Conservation (phyloP, 108 stramenopile genomes). For the Schizochytrium sp. region DNA sequence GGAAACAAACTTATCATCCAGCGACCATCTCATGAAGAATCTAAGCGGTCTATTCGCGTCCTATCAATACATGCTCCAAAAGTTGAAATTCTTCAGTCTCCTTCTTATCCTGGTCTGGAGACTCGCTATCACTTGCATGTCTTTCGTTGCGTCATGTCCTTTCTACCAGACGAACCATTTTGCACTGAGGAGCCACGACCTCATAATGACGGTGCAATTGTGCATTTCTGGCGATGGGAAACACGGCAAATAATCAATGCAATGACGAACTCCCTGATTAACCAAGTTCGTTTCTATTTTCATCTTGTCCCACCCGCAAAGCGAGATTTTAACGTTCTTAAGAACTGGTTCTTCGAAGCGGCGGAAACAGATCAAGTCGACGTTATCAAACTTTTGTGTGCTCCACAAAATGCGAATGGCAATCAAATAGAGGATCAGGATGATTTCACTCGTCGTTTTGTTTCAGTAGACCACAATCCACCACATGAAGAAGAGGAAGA, state of each 20-base stretch:
- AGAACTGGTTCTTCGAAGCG: slow-evolving; percentile 41
- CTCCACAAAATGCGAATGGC: neutral
- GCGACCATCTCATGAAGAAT: neutral
- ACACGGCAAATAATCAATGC: neutral
- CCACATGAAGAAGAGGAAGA: too few species aligned
- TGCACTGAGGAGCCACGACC: neutral
- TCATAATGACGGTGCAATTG: neutral
- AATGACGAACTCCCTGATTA: slow-evolving; percentile 23
- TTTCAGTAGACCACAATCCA: neutral
- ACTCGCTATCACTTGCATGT: slow-evolving; percentile 34
- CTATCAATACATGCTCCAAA: slow-evolving; percentile 16
- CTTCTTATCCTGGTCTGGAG: slow-evolving; percentile 47
- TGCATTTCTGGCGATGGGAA: slow-evolving; percentile 35
- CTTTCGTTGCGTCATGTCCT: slow-evolving; percentile 35
- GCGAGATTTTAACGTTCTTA: slow-evolving; percentile 33
- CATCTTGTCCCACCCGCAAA: neutral
- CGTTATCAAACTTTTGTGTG: slow-evolving; percentile 48
- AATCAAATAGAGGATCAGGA: neutral
- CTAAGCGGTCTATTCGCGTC: neutral
- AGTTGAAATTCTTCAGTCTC: slow-evolving; percentile 12
- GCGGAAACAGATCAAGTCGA: slow-evolving; percentile 16
- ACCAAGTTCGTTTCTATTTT: slow-evolving; percentile 24
- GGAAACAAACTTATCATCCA: neutral
- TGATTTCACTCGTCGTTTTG: neutral
- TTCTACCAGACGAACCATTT: neutral